These are phyloP conservation scores for Thalia dealbata DNA, from an alignment of 176 grass and related monocot species.

Conservation along the genomic window DNA sequence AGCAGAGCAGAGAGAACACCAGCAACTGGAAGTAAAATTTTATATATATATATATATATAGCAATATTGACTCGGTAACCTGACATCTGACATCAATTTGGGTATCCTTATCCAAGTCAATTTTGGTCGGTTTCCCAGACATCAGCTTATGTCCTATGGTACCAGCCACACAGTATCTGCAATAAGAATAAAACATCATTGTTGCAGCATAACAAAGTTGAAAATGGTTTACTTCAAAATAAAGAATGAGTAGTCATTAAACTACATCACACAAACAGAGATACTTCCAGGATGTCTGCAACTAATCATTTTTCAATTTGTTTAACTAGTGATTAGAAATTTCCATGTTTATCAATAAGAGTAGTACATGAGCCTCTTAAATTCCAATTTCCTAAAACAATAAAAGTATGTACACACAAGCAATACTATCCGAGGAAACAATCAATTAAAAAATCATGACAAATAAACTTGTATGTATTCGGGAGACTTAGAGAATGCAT, in stretches of 20 bases:
- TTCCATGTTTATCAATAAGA: not conserved
- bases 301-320: not conserved
- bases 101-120: conserved; percentile 72
- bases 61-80: conserved; percentile 21
- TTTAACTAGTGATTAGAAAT: not conserved
- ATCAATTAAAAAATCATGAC: not conserved
- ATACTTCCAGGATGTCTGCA: not conserved
- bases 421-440: not conserved
- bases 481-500: not conserved
- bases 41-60: not conserved
- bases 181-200: conserved; percentile 14
- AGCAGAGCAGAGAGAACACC: too few relatives aligned
- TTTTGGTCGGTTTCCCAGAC: conserved; percentile 77
- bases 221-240: not conserved
- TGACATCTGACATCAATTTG: conserved; percentile 88
- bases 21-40: too few relatives aligned
- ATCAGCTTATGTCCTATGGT: conserved; percentile 93
- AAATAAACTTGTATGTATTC: not conserved
- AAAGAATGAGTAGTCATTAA: not conserved
- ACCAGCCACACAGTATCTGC: conserved; percentile 90
- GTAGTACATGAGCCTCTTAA: too few relatives aligned
- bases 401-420: too few relatives aligned
- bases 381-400: too few relatives aligned
- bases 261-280: not conserved
- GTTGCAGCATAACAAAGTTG: not conserved